Conservation (phyloP, 2,329 filamentous ascomycete genomes). For the Pestalotiopsis sp. region DNA sequence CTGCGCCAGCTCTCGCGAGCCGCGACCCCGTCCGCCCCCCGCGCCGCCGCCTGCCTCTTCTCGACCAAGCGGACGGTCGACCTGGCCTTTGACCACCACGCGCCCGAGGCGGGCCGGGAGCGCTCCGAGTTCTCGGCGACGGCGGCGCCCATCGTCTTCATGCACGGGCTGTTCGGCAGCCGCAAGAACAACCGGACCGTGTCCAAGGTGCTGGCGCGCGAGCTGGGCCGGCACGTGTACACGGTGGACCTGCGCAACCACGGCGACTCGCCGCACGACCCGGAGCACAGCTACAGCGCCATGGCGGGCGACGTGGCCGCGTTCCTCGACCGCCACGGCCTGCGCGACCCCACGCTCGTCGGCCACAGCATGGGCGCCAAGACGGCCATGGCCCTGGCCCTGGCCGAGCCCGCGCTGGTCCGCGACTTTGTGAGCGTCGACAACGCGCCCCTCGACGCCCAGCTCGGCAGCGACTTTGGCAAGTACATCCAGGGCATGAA, state of each 20-base stretch:
- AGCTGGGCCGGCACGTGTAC: conserved; percentile 80
- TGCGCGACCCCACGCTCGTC: conserved; percentile 77
- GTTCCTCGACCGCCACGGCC: conserved; percentile 73
- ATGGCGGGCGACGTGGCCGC: conserved; percentile 83
- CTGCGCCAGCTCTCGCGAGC: background rate
- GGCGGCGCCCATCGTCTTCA: conserved; percentile 73
- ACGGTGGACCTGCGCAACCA: conserved; percentile 93
- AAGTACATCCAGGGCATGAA: conserved; percentile 86
- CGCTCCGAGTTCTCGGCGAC: conserved; percentile 26
- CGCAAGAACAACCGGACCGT: conserved; percentile 95
- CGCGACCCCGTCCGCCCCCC: background rate
- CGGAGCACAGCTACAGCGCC: conserved; percentile 74
- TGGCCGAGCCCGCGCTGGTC: conserved; percentile 69
- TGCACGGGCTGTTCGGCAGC: conserved; percentile 92
- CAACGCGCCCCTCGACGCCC: conserved; percentile 85
- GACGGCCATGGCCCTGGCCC: conserved; percentile 83
- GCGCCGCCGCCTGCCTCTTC: background rate
- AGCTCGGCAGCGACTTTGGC: conserved; percentile 73
- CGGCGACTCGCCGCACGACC: conserved; percentile 81
- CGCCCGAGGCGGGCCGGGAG: conserved; percentile 50
- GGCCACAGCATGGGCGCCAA: conserved; percentile 98
- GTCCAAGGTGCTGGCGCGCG: conserved; percentile 67
- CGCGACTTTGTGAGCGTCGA: conserved; percentile 80
- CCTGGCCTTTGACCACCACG: conserved; percentile 69
- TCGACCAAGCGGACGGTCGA: conserved; percentile 24